Evolutionary conservation across 176 grass and related monocot species (phyloP), one percentile per base, ranked within the genome.

Genomic region (Musa acuminata): DNA sequence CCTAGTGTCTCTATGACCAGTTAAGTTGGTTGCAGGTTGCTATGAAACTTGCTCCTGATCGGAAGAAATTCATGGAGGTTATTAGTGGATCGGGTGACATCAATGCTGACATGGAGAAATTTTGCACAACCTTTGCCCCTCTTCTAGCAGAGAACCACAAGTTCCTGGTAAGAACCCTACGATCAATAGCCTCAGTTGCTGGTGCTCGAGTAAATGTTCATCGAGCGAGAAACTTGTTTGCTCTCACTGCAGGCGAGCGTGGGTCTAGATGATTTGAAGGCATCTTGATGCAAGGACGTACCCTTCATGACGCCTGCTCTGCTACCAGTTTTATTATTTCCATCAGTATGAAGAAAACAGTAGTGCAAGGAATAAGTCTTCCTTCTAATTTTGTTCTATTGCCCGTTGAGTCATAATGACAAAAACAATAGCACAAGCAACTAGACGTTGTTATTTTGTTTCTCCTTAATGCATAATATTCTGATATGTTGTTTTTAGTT

Each of bases 51-150:
- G 90, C 90, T 72, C 93, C 93, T 72, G 83, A 90, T 26, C 87
- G 88, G 87, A 87, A 93, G 8, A 97, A 97, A 78, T 97, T 97
- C 89, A 97, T 97, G 93, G 90, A 93, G 14, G 87, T 97, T 69
- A 87, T 97, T 49, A 76, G 81, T 23, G 85, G 90, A 60, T 85
- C 87, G 0, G 90, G 90, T 76, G 90, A 97, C 79, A 84, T 97
- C 71, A 93, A 97, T 49, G 82, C 85, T 69, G 93, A 97, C 73
- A 97, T 90, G 70, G 87, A 89, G 85, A 97, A 85, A 78, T 97
- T 97, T 74, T 97, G 93, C 80, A 76, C 85, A 3, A 90, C 78
- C 57, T 97, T 97, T 83, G 49, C 80, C 50, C 93, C 93, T 69
- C 79, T 93, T 68, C 90, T 97, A 55, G 85, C 79, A 60, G 93